Percentiles rank a stretch among this genome's conserved stretches.
phyloP scores from a whole-genome alignment of 2,329 filamentous ascomycete genomes.

The Aspergillus intermedius region DNA sequence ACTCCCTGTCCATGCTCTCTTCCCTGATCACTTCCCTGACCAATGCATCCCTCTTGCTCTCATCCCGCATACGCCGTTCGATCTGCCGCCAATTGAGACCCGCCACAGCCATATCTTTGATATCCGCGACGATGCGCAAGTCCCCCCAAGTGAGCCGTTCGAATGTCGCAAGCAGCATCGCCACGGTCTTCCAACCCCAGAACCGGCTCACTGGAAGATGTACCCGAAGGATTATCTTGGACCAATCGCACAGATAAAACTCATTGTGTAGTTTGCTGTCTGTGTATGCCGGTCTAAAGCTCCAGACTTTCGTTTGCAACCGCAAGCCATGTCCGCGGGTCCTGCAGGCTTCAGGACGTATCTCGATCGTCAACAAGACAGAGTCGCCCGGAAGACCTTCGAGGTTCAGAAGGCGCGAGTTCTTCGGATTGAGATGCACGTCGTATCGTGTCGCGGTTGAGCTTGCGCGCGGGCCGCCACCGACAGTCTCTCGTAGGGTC shows the following conservation, averaged over 20 bases:
- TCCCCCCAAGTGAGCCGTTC: slow-evolving; percentile 14
- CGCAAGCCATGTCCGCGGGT: slow-evolving; percentile 12
- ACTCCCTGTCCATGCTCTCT: neutral
- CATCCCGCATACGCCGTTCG: slow-evolving; percentile 6
- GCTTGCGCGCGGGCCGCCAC: slow-evolving; percentile 3
- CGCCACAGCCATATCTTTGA: slow-evolving; percentile 12
- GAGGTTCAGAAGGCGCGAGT: slow-evolving; percentile 21
- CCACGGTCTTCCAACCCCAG: slow-evolving; percentile 22
- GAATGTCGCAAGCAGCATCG: slow-evolving; percentile 22
- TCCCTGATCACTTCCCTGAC: no score
- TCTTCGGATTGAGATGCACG: slow-evolving; percentile 12
- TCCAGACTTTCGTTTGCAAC: slow-evolving; percentile 13
- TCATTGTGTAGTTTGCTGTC: slow-evolving; percentile 17
- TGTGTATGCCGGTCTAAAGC: slow-evolving; percentile 10
- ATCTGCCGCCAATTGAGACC: slow-evolving; percentile 20
- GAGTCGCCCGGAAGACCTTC: slow-evolving; percentile 23
- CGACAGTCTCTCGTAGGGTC: slow-evolving; percentile 16
- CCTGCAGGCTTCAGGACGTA: slow-evolving; percentile 8
- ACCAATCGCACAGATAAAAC: slow-evolving; percentile 12
- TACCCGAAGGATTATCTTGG: slow-evolving; percentile 16
- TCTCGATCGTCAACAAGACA: slow-evolving; percentile 17
- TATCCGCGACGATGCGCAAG: slow-evolving; percentile 16
- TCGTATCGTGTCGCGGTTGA: neutral
- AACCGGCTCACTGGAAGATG: slow-evolving; percentile 17
- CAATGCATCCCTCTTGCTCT: neutral